Evolutionary conservation across 768 basidiomycete species (phyloP), one percentile per base, ranked within the genome.

Genomic region (Melanogaster broomeanus): DNA sequence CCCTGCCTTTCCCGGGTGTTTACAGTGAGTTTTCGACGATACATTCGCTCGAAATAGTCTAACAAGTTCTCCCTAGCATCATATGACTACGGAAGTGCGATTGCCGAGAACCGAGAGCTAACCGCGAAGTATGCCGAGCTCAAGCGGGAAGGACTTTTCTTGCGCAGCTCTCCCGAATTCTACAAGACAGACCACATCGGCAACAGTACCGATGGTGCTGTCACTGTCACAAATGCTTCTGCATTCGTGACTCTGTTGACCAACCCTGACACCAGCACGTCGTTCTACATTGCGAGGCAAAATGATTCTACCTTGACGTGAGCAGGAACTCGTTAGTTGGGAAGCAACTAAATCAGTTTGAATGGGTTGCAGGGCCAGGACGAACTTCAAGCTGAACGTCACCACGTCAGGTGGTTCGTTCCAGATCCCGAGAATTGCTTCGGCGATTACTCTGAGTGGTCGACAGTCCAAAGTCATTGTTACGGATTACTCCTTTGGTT

Each of bases 41-140:
- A 6, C 11, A 43, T 13, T 19, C 22, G n/a, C 6, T 49, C 45
- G 21, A 31, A 10, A 15, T 45, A 8, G 18, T 16, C 41, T 55
- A 51, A 53, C 38, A 9, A 8, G 4, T 34, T 45, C 7, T 18
- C 27, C 16, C 16, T 21, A 67, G 65, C 80, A 3, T 90, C 88
- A 22, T 93, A 93, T 49, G 91, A 93, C 68, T 93, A 93, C 50
- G 90, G 90, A 18, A 77, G 84, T 38, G 70, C 85, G 22, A 80
- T 90, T 45, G 71, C 80, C 18, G 91, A 93, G 71, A 79, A 77
- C 21, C 79, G 91, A 21, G 77, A 77, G 15, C 62, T 92, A 37
- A 82, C 81, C 0, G 65, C 76, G 6, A 93, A 93, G 65, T 88
- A 78, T 66, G 76, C 82, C 49, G 91, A 93, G 60, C 73, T 93